These are phyloP conservation scores for Corinectria fuckeliana DNA, from an alignment of 2,329 filamentous ascomycete species.

Conservation along the genomic window DNA sequence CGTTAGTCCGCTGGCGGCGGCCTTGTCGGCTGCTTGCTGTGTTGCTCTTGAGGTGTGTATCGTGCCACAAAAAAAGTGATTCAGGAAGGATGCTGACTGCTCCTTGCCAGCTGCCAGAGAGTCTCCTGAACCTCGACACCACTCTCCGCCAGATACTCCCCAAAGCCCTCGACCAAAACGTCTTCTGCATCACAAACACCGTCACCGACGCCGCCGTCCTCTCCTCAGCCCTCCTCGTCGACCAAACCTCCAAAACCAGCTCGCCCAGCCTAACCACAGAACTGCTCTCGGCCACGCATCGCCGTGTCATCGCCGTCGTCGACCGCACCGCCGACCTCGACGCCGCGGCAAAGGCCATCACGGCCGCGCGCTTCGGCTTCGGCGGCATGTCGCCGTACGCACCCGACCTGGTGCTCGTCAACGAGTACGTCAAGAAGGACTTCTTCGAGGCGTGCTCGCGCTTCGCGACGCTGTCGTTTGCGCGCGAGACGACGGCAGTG, in stretches of 20 bases:
- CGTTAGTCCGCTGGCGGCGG: slow-evolving; percentile 21
- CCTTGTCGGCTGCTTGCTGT: slow-evolving; percentile 27
- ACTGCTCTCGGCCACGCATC: not conserved
- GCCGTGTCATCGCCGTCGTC: slow-evolving; percentile 24
- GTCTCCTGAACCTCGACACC: slow-evolving; percentile 16
- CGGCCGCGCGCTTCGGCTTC: slow-evolving; percentile 22
- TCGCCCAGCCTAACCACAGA: slow-evolving; percentile 17
- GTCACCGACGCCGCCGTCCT: slow-evolving; percentile 8
- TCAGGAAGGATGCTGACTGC: slow-evolving; percentile 1
- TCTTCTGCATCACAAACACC: slow-evolving; percentile 10
- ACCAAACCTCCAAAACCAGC: not conserved
- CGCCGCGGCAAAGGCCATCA: slow-evolving; percentile 22
- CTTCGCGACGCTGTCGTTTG: slow-evolving; percentile 7
- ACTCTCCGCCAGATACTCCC: slow-evolving; percentile 13
- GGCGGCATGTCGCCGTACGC: slow-evolving; percentile 30
- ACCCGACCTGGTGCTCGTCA: slow-evolving; percentile 28
- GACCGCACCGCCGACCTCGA: slow-evolving; percentile 30
- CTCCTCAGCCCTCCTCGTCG: slow-evolving; percentile 8
- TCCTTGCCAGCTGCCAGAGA: slow-evolving; percentile 12
- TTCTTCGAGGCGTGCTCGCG: slow-evolving; percentile 18
- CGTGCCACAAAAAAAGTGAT: not conserved
- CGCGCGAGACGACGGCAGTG: slow-evolving; percentile 5
- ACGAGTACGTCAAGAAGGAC: slow-evolving; percentile 35
- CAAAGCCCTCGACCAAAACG: slow-evolving; percentile 12
- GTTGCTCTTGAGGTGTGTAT: slow-evolving; percentile 22